Base-by-base conservation (phyloP, 2,329 filamentous ascomycete species). In the Penicillium hordei region DNA sequence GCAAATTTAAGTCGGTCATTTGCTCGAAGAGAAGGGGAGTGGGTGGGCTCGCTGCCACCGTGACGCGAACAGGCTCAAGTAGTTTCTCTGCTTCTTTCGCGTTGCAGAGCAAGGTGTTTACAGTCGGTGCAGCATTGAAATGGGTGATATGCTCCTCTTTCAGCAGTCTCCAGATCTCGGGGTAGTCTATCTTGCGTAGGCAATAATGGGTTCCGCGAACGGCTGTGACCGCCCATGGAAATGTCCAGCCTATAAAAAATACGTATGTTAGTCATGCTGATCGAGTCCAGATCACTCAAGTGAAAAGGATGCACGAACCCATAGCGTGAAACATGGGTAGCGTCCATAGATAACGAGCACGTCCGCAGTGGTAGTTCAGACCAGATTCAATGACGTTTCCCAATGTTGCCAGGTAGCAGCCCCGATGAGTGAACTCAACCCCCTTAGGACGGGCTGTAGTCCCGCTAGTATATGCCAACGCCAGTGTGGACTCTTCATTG, bases 201-300 rank as follows among this genome's bases (percentile, higher is more conserved):
- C 93, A 97, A 72, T 96, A 92, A 74, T 97, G 92, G 3, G 93
- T 95, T n/a, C 93, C 94, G 60, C 94, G 83, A 5, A 94, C 92
- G 1, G 92, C 91, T 12, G 91, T 95, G n/a, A 97, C 84, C 1
- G 93, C 85, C 94, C 93, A 96, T 0, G 91, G 91, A 68, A 93
- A 95, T 1, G 90, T 93, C 91, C 90, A 94, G 6, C 81, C 80
- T 79, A 57, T 29, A 23, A 48, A 13, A 31, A 21, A 33, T 34
- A 36, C 8, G 25, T 29, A 15, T 25, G 23, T 52, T 46, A 52
- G 50, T 17, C 19, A 19, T 21, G 21, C 15, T 17, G 12, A 21
- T 29, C 12, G 1, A 15, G 46, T 27, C 3, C 17, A 27, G 10
- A 19, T 21, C 12, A 36, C 21, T 19, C 15, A 25, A 23, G 43